Evolutionary conservation across 2,329 filamentous ascomycete species (phyloP).

Genomic region (Zopfia rhizophila): DNA sequence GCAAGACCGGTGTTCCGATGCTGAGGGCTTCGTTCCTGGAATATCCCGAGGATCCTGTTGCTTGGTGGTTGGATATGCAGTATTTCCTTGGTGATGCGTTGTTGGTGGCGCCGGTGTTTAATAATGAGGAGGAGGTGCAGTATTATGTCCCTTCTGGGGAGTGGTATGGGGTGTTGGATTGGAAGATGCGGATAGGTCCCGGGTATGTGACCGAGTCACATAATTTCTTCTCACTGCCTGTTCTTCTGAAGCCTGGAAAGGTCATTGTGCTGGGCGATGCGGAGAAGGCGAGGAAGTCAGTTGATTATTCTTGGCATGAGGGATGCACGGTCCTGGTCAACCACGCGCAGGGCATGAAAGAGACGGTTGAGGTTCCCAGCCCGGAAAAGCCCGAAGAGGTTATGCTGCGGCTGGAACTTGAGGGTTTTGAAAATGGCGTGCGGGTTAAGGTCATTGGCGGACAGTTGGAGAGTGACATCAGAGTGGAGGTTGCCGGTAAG

Average conservation of each 20-base stretch:
- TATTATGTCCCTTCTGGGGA: conserved; percentile 22
- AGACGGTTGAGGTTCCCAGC: conserved; percentile 14
- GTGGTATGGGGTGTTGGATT: conserved; percentile 21
- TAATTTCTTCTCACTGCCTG: conserved; percentile 20
- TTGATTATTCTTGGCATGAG: conserved; percentile 20
- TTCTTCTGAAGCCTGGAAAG: conserved; percentile 17
- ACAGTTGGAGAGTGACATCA: no score
- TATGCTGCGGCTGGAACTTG: no score
- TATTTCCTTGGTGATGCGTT: conserved; percentile 15
- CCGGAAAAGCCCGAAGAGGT: conserved; percentile 11
- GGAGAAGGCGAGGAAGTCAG: conserved; percentile 16
- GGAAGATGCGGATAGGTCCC: conserved; percentile 20
- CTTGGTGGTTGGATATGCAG: conserved; percentile 16
- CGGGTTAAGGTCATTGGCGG: no score
- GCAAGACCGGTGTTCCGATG: conserved; percentile 14
- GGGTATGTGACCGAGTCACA: conserved; percentile 21
- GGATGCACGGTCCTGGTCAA: conserved; percentile 19
- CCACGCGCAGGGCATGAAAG: conserved; percentile 18
- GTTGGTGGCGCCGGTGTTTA: conserved; percentile 17
- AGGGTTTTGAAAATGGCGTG: no score
- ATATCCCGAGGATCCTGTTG: conserved; percentile 8
- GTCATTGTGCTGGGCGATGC: conserved; percentile 18
- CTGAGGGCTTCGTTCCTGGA: conserved; percentile 15
- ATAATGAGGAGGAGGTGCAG: conserved; percentile 11
- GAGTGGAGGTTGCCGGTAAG: no score